These are phyloP conservation scores for Pterocarpus macrocarpus DNA, from an alignment of 306 rosid genomes.

Conservation along the genomic window DNA sequence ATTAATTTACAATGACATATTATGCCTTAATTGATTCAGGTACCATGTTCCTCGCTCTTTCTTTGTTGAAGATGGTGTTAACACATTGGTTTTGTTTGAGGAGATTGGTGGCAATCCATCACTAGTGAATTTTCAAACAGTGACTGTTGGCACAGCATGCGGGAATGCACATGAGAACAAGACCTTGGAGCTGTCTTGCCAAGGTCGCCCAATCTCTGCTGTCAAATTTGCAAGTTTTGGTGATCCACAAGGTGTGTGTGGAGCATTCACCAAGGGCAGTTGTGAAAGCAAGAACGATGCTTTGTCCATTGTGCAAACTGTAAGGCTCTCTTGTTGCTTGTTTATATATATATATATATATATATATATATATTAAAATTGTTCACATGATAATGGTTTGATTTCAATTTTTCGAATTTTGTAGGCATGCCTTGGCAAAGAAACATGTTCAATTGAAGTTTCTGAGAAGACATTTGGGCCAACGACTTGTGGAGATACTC, in stretches of 20 bases:
- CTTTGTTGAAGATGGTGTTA: slow-evolving; percentile 49
- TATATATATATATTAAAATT: not conserved
- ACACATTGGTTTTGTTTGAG: slow-evolving; percentile 63
- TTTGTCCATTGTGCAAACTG: slow-evolving; percentile 43
- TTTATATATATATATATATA: too few relatives aligned
- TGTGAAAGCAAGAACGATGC: slow-evolving; percentile 47
- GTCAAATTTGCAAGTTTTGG: slow-evolving; percentile 65
- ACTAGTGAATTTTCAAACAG: slow-evolving; percentile 51
- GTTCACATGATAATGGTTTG: not conserved
- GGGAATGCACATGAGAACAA: slow-evolving; percentile 53
- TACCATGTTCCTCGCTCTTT: slow-evolving; percentile 67
- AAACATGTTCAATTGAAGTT: slow-evolving; percentile 52
- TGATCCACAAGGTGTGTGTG: slow-evolving; percentile 58
- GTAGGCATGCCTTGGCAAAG: slow-evolving; percentile 61
- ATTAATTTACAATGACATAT: too few relatives aligned
- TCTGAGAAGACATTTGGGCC: slow-evolving; percentile 56
- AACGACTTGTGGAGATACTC: slow-evolving; percentile 46
- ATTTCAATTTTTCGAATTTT: not conserved
- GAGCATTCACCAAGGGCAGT: slow-evolving; percentile 52
- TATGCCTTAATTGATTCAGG: slow-evolving; percentile 31
- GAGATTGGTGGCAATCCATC: slow-evolving; percentile 67
- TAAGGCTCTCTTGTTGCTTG: not conserved
- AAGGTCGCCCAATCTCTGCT: slow-evolving; percentile 51
- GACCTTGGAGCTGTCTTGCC: slow-evolving; percentile 55
- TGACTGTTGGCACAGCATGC: slow-evolving; percentile 44